Evolutionary conservation across 768 basidiomycete species (phyloP), one percentile per base, ranked within the genome.

Genomic region (Boletus reticuloceps): DNA sequence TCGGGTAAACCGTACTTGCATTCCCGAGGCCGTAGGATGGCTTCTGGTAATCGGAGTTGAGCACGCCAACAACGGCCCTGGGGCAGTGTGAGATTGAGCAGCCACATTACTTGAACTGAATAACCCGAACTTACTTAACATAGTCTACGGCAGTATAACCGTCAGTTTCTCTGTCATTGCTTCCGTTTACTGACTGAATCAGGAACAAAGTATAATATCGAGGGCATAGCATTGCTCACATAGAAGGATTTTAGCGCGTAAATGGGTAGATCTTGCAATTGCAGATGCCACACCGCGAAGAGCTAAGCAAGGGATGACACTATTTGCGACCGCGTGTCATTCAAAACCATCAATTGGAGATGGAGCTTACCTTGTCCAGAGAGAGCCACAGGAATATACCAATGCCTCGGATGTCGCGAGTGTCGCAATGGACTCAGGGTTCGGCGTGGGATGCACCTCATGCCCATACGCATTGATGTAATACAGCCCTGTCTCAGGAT

Each of bases 391-490:
- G 4, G 92, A 94, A 68, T 96, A 97, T 3, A 98, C 84, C 29
- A 98, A 74, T 3, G 88, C 75, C 58, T 89, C 82, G 53, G 81
- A 81, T 31, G 77, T 73, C 5, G 73, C 71, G 11, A 96, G 74
- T 49, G 81, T 80, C 13, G 81, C 70, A 47, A 98, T 66, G 65
- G 86, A 92, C 41, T 89, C 90, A 2, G 85, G 82, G 68, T 95
- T 96, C 0, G 94, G 93, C 40, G 82, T 77, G 17, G 94, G 94
- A 64, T 90, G 85, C n/a, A 97, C 88, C 73, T 96, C 92, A 72
- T 87, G 88, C 11, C 92, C 92, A 63, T 94, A 95, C 8, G 85
- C 82, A 68, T 95, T 95, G 72, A 95, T 92, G 70, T 96, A 94
- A 68, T 84, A 89, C 29, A 96, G 69, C 56, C 86, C 88, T 91